Evolutionary conservation across 371 early-diverging fungal genomes (phyloP).

Genomic region (Lichtheimia ramosa): DNA sequence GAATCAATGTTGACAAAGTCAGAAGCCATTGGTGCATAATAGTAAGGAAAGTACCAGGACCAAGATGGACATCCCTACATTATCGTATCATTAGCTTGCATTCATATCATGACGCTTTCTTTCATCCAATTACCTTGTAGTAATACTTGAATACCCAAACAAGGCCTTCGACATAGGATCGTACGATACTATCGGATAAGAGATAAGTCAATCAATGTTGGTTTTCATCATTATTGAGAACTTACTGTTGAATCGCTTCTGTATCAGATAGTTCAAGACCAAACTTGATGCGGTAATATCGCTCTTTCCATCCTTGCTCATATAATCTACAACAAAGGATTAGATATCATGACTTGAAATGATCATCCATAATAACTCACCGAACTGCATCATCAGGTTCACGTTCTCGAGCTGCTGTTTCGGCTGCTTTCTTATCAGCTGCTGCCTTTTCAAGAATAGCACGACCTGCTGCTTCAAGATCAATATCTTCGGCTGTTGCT

Average conservation of each 20-base stretch:
- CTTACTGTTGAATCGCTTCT: constrained; percentile 59
- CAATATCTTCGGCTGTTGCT: constrained; percentile 33
- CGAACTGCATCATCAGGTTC: constrained; percentile 76
- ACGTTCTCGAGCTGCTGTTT: constrained; percentile 57
- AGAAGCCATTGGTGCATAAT: constrained; percentile 96
- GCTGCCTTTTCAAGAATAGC: constrained; percentile 52
- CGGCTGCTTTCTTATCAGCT: constrained; percentile 55
- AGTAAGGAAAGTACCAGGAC: constrained; percentile 99
- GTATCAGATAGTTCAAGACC: constrained; percentile 65
- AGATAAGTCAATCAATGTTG: constrained; percentile 2
- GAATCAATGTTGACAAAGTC: constrained; percentile 84
- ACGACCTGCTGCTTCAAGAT: constrained; percentile 40
- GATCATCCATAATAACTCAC: constrained; percentile 20
- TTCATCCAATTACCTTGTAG: constrained; percentile 62
- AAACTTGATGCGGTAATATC: constrained; percentile 91
- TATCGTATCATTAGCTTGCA: neutral
- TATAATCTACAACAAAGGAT: constrained; percentile 53
- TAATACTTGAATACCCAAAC: constrained; percentile 99
- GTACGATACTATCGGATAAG: constrained; percentile 74
- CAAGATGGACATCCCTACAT: constrained; percentile 85
- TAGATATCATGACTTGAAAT: neutral
- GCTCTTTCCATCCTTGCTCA: constrained; percentile 88
- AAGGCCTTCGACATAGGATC: constrained; percentile 95
- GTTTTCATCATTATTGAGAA: neutral
- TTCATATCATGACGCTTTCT: neutral